Conservation (phyloP, 805 yeast species). For the Zygosaccharomyces siamensis region DNA sequence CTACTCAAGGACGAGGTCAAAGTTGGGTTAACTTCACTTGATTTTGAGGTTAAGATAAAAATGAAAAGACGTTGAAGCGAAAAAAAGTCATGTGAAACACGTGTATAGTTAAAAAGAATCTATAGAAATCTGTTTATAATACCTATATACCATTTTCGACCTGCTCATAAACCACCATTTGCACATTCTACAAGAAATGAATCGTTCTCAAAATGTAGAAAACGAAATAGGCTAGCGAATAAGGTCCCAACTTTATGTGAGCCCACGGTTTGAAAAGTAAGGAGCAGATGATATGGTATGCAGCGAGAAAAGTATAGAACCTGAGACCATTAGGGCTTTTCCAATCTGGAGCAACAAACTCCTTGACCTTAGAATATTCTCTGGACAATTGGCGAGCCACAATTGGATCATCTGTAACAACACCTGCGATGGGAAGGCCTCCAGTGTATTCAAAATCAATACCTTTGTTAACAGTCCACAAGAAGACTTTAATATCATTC, state of each 20-base stretch:
- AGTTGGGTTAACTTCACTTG: conserved; percentile 3
- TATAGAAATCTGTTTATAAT: neutral
- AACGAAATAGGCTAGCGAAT: conserved; percentile 23
- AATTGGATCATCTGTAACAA: conserved; percentile 32
- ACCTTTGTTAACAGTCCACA: conserved; percentile 51
- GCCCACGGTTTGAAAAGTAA: conserved; percentile 26
- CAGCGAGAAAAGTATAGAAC: conserved; percentile 18
- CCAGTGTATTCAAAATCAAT: conserved; percentile 27
- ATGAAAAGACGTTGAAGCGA: neutral
- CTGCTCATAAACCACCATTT: neutral
- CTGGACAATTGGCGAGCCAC: conserved; percentile 17
- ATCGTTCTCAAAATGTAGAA: conserved; percentile 17
- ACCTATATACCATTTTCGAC: neutral
- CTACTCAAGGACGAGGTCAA: neutral
- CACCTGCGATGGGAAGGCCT: conserved; percentile 31
- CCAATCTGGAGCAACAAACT: conserved; percentile 18
- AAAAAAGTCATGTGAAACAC: conserved; percentile 1
- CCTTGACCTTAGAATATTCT: conserved; percentile 6
- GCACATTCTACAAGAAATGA: conserved; percentile 14
- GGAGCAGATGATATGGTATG: conserved; percentile 20
- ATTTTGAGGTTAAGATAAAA: neutral
- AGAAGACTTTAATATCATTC: conserved; percentile 37
- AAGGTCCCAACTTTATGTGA: conserved; percentile 21
- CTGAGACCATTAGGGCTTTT: conserved; percentile 24
- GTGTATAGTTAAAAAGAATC: neutral